Conservation (phyloP, 495 filamentous ascomycete species). For the Neurospora discreta region DNA sequence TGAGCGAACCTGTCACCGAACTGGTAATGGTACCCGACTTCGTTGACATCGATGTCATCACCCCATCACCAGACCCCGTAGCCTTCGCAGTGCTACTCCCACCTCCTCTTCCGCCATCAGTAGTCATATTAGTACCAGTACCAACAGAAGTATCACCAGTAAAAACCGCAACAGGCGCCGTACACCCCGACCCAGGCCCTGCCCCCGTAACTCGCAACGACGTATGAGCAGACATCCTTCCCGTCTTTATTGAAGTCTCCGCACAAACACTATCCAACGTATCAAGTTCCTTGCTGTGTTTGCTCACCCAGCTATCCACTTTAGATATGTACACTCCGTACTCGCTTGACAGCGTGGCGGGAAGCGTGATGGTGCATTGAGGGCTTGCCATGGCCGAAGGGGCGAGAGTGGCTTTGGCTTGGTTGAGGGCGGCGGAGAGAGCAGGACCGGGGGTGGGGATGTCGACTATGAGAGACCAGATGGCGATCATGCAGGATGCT, state of each 20-base stretch:
- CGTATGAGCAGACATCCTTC: background rate
- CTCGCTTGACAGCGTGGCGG: background rate
- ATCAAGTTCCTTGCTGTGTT: background rate
- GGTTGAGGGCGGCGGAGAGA: background rate
- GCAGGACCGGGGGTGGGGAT: conserved; percentile 12
- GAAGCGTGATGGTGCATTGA: conserved; percentile 3
- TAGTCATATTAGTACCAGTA: background rate
- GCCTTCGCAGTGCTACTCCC: background rate
- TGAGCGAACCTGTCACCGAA: background rate
- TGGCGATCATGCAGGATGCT: conserved; percentile 3
- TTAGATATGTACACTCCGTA: background rate
- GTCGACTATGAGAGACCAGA: conserved; percentile 4
- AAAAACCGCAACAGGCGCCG: background rate
- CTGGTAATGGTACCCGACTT: background rate
- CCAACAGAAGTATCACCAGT: background rate
- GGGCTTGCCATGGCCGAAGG: background rate
- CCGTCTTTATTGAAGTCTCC: background rate
- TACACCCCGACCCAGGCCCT: background rate
- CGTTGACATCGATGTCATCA: background rate
- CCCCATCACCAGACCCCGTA: background rate
- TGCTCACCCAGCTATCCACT: background rate
- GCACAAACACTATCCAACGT: background rate
- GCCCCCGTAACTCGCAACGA: background rate
- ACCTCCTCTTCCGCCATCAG: background rate
- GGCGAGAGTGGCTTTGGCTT: background rate